Evolutionary conservation across 2,329 filamentous ascomycete species (phyloP).

Genomic region (Cercospora brassicicola): DNA sequence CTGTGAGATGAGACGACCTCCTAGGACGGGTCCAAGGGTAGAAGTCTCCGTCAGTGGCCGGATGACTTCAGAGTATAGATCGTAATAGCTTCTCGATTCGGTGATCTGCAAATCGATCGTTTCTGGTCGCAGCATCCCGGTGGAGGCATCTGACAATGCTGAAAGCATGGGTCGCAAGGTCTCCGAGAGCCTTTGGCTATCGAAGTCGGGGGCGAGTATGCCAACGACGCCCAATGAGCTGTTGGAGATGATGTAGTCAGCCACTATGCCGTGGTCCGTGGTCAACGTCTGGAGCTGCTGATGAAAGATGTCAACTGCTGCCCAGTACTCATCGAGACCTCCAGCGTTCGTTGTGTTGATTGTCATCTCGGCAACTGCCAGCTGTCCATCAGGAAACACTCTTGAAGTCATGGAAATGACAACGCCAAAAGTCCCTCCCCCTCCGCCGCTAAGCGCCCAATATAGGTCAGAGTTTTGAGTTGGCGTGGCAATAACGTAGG

Average conservation of each 20-base stretch:
- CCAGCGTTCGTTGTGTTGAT: conserved; percentile 40
- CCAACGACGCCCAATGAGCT: conserved; percentile 51
- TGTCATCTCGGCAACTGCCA: conserved; percentile 49
- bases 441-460: conserved; percentile 64
- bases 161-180: neutral
- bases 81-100: neutral
- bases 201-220: conserved; percentile 51
- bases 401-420: conserved; percentile 58
- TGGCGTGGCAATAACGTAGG: conserved; percentile 51
- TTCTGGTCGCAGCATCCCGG: neutral
- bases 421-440: conserved; percentile 60
- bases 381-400: conserved; percentile 47
- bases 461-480: conserved; percentile 58
- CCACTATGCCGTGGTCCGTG: conserved; percentile 51
- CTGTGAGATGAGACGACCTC: neutral
- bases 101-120: neutral
- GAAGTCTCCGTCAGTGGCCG: neutral
- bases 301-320: conserved; percentile 52
- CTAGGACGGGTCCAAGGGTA: neutral
- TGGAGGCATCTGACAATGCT: neutral
- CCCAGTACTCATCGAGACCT: conserved; percentile 23
- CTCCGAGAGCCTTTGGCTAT: conserved; percentile 32
- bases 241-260: conserved; percentile 54
- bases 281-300: conserved; percentile 51
- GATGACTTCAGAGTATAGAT: neutral